Percentiles rank a stretch among this genome's conserved stretches.
These are phyloP conservation scores for Cutaneotrichosporon sp. DNA, from an alignment of 1,284 basidiomycete species.

Conservation along the genomic window DNA sequence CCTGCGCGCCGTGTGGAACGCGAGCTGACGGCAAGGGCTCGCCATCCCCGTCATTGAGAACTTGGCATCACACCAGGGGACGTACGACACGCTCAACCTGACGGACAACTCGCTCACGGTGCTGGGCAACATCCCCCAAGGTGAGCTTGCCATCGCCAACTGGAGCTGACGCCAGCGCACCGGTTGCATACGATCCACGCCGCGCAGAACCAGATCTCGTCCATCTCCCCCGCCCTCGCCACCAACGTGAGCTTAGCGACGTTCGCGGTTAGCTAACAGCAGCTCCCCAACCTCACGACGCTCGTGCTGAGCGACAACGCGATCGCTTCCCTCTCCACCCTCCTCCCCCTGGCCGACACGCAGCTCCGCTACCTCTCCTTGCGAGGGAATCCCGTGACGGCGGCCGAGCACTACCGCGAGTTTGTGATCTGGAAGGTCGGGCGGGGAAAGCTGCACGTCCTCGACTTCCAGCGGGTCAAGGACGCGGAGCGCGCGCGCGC, in stretches of 20 bases:
- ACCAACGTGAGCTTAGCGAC: slow-evolving; percentile 40
- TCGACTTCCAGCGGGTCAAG: slow-evolving; percentile 95
- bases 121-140: slow-evolving; percentile 87
- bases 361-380: slow-evolving; percentile 79
- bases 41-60: slow-evolving; percentile 99
- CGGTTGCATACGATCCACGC: slow-evolving; percentile 82
- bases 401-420: slow-evolving; percentile 95
- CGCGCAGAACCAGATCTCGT: slow-evolving; percentile 90
- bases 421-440: slow-evolving; percentile 66
- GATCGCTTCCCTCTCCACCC: slow-evolving; percentile 77
- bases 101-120: slow-evolving; percentile 93
- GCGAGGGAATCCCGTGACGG: slow-evolving; percentile 85
- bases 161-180: slow-evolving; percentile 68
- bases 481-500: slow-evolving; percentile 81
- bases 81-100: slow-evolving; percentile 70
- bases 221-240: slow-evolving; percentile 62
- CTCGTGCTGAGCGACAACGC: slow-evolving; percentile 53
- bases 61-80: slow-evolving; percentile 90
- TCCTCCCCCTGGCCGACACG: slow-evolving; percentile 75
- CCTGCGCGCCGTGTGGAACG: neutral
- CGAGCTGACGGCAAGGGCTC: slow-evolving; percentile 65
- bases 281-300: slow-evolving; percentile 54
- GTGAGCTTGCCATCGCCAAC: too few relatives aligned
- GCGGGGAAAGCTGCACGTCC: slow-evolving; percentile 69
- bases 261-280: slow-evolving; percentile 2